Evolutionary conservation across 139 green algal genomes (phyloP).

Genomic region (Chlamydomonas sphaeroides): DNA sequence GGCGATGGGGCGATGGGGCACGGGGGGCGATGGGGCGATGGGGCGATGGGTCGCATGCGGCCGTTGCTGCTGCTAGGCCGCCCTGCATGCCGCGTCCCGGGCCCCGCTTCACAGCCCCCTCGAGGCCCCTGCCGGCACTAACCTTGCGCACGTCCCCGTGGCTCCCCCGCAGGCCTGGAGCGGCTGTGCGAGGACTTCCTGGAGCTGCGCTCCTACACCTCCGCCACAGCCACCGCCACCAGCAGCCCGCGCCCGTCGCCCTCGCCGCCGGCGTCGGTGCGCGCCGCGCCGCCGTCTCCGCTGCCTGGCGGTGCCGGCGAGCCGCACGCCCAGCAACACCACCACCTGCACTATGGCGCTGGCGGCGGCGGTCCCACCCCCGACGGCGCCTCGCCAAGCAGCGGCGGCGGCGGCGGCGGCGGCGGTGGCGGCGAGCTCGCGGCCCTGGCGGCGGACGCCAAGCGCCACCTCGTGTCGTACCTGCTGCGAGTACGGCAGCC

Average conservation of each 20-base stretch:
- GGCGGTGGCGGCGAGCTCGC: not conserved
- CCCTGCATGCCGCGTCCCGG: too few relatives aligned
- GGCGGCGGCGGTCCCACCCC: not conserved
- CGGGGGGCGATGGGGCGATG: too few relatives aligned
- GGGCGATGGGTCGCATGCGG: too few relatives aligned
- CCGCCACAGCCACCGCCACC: not conserved
- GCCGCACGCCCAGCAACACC: not conserved
- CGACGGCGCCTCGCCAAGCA: not conserved
- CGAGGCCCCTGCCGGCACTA: too few relatives aligned
- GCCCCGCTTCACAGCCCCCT: too few relatives aligned
- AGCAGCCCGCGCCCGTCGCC: not conserved
- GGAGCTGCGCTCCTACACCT: slow-evolving; percentile 19
- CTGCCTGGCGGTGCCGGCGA: not conserved
- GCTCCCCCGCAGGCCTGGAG: slow-evolving; percentile 17
- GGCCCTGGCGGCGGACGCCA: slow-evolving; percentile 24
- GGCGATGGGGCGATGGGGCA: too few relatives aligned
- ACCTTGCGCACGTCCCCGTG: too few relatives aligned
- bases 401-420: too few relatives aligned
- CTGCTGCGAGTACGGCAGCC: not conserved
- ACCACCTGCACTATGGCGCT: not conserved
- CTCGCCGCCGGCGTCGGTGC: slow-evolving; percentile 15
- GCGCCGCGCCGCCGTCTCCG: too few relatives aligned
- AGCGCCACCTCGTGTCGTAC: slow-evolving; percentile 17
- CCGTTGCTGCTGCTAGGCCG: too few relatives aligned
- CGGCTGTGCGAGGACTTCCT: slow-evolving; percentile 32